Conservation (phyloP, 352 stramenopile species). For the Phytophthora fragariae region DNA sequence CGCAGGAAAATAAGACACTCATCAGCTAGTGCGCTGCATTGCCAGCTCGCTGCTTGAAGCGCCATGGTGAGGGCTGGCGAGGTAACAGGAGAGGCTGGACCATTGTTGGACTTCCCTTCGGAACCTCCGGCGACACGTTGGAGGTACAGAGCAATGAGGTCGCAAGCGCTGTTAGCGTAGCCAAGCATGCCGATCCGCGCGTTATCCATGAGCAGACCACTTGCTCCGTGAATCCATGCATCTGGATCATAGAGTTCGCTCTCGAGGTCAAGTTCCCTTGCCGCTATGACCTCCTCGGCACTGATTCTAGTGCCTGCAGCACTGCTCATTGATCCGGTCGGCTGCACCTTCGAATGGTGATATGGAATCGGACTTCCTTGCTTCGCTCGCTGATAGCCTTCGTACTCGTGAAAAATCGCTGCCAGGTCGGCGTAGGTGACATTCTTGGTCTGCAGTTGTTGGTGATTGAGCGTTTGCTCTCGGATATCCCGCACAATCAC, state of each 20-base stretch:
- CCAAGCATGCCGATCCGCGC: slow-evolving; percentile 79
- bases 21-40: slow-evolving; percentile 77
- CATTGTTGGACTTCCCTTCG: slow-evolving; percentile 24
- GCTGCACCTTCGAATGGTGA: slow-evolving; percentile 55
- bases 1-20: slow-evolving; percentile 84
- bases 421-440: slow-evolving; percentile 67
- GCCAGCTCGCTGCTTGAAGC: slow-evolving; percentile 67
- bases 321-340: slow-evolving; percentile 3
- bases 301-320: slow-evolving; percentile 16
- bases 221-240: slow-evolving; percentile 53
- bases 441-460: slow-evolving; percentile 57
- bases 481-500: slow-evolving; percentile 80
- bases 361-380: slow-evolving; percentile 62
- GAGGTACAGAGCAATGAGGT: slow-evolving; percentile 73
- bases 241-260: slow-evolving; percentile 66
- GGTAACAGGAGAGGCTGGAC: slow-evolving; percentile 26
- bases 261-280: slow-evolving; percentile 74
- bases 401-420: slow-evolving; percentile 70
- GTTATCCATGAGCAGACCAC: slow-evolving; percentile 76
- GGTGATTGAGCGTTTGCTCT: slow-evolving; percentile 78
- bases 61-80: slow-evolving; percentile 45
- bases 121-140: slow-evolving; percentile 34
- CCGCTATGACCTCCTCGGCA: slow-evolving; percentile 50
- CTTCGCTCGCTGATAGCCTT: slow-evolving; percentile 70
- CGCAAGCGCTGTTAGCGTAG: slow-evolving; percentile 81